phyloP scores from a whole-genome alignment of 768 basidiomycete species.

The Termitomyces sp. region DNA sequence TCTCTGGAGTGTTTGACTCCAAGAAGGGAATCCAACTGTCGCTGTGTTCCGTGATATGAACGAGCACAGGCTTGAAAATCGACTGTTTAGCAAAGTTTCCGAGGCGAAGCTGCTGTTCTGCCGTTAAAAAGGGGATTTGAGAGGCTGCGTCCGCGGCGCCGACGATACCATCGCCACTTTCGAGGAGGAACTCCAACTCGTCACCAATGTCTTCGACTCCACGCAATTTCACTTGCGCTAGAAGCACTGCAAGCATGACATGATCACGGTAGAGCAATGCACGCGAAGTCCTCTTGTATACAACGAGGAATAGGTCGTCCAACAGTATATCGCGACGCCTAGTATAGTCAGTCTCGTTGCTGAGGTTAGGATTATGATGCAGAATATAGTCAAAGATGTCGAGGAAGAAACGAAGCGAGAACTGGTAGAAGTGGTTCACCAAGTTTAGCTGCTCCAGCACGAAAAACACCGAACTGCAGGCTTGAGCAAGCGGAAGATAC shows the following conservation, averaged over 20 bases:
- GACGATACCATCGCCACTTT: constrained; percentile 68
- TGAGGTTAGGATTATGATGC: constrained; percentile 87
- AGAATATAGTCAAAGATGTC: constrained; percentile 97
- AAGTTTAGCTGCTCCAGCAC: constrained; percentile 90
- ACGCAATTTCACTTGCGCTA: constrained; percentile 85
- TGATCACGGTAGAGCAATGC: constrained; percentile 88
- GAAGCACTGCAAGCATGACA: constrained; percentile 82
- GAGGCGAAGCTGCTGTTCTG: constrained; percentile 67
- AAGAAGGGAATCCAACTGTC: constrained; percentile 72
- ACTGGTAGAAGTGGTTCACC: constrained; percentile 98
- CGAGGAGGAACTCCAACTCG: constrained; percentile 88
- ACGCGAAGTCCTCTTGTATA: constrained; percentile 86
- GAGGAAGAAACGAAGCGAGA: constrained; percentile 96
- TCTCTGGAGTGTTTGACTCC: constrained; percentile 60
- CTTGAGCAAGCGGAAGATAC: constrained; percentile 90
- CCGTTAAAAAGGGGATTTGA: constrained; percentile 44
- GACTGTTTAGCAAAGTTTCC: constrained; percentile 64
- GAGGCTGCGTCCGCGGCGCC: constrained; percentile 27
- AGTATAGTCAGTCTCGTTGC: constrained; percentile 65
- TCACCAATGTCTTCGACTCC: constrained; percentile 75
- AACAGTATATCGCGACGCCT: constrained; percentile 74
- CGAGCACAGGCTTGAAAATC: constrained; percentile 72
- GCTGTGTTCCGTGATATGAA: constrained; percentile 53
- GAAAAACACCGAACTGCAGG: constrained; percentile 96
- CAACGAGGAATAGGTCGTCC: constrained; percentile 83